Evolutionary conservation across 2,329 filamentous ascomycete genomes (phyloP), one percentile per base, ranked within the genome.

Genomic region (Hansfordia pulvinata): DNA sequence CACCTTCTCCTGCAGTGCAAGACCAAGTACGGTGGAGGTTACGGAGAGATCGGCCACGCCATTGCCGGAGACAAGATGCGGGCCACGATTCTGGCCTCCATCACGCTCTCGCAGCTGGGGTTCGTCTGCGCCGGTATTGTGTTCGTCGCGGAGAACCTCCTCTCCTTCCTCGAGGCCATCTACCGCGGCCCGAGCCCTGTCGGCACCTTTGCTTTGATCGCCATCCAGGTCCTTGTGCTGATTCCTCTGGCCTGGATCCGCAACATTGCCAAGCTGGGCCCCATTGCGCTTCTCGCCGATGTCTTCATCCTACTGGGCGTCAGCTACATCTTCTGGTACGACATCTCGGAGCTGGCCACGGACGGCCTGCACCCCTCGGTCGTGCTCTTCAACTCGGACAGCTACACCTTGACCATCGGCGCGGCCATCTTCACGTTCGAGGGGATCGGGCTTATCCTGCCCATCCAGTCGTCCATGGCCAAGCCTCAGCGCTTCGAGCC

Each of bases 51-150:
- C 8, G 79, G 79, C 8, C 60, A 69, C 26, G 61, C 67, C 4
- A 76, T 83, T 35, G 64, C 69, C 7, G 79, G 79, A 0, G 58
- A 58, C 5, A 60, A 56, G 30, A 67, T 84, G 44, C 67, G 79
- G 30, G 56, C 57, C 12, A 51, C 85, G 19, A 77, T 85, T 27
- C 62, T 85, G 7, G 58, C 54, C 1, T 83, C 77, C 9, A 76
- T 85, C 44, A 69, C 74, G 1, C 60, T 85, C 8, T 84, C 79
- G 0, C 79, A 85, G 46, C 58, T 85, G 10, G 79, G 79, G 2
- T 85, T 85, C 36, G 79, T 85, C 21, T 85, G 78, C 39, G 72
- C 79, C 1, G 79, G 79, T 17, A 65, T 83, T 26, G 80, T 85
- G 28, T 85, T 85, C 41, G 76, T 76, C 1, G 79, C 79, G 1